Percentiles rank a stretch among this genome's conserved stretches.
These are phyloP conservation scores for Solanum sparsipilum DNA, from an alignment of 257 asterid species.

Conservation along the genomic window DNA sequence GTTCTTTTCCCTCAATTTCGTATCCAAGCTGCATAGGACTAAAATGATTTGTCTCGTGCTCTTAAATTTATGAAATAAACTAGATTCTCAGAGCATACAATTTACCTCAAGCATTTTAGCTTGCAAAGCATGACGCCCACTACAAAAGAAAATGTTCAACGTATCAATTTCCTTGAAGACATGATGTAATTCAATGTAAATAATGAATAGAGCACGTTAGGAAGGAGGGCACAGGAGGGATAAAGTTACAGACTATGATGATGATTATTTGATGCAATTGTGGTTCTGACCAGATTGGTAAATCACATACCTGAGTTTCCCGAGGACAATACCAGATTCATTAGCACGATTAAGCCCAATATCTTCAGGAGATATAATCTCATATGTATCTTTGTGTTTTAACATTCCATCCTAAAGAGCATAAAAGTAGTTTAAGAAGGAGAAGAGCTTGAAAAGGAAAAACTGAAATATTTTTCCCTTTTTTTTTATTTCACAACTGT, in stretches of 20 bases:
- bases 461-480: neutral
- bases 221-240: neutral
- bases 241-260: neutral
- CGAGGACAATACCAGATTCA: slow-evolving; percentile 95
- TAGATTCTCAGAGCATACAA: neutral
- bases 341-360: slow-evolving; percentile 79
- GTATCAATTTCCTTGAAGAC: neutral
- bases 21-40: slow-evolving; percentile 68
- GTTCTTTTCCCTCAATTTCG: slow-evolving; percentile 72
- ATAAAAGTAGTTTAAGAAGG: neutral
- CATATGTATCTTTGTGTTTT: slow-evolving; percentile 81
- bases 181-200: neutral
- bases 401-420: slow-evolving; percentile 86
- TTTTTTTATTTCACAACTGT: neutral
- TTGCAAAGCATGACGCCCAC: slow-evolving; percentile 97
- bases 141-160: slow-evolving; percentile 24
- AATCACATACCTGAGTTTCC: slow-evolving; percentile 76
- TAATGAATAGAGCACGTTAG: neutral
- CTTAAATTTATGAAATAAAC: neutral
- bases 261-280: neutral
- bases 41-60: neutral
- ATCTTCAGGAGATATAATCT: slow-evolving; percentile 93
- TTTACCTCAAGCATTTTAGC: slow-evolving; percentile 81
- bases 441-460: neutral
- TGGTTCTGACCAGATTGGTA: neutral